Evolutionary conservation across 2,329 filamentous ascomycete species (phyloP).

Genomic region (Claviceps sp.): DNA sequence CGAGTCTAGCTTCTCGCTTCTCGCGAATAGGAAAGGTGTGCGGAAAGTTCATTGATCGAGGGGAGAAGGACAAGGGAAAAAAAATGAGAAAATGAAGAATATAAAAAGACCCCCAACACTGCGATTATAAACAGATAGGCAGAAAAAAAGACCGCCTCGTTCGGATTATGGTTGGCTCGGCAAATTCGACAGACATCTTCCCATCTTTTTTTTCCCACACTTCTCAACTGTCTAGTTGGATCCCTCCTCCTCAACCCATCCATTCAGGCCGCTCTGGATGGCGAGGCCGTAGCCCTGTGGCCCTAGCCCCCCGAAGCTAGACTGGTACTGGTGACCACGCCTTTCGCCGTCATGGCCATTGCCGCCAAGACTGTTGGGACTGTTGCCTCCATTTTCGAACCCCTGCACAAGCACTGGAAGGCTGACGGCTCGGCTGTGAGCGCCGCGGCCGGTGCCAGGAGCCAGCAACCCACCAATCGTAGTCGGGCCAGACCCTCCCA

Average conservation of each 20-base stretch:
- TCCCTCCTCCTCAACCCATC: slow-evolving; percentile 56
- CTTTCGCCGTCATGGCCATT: slow-evolving; percentile 38
- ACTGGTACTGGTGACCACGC: slow-evolving; percentile 53
- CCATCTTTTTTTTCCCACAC: not conserved
- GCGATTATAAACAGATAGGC: not conserved
- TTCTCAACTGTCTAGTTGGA: slow-evolving; percentile 32
- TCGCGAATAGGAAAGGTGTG: not conserved
- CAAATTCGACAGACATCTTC: not conserved
- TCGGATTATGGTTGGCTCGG: not conserved
- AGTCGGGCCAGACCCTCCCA: slow-evolving; percentile 42
- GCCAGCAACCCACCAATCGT: slow-evolving; percentile 68
- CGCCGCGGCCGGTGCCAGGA: slow-evolving; percentile 47
- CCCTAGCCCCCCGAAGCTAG: slow-evolving; percentile 48
- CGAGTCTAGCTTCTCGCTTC: not conserved
- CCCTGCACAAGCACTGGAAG: slow-evolving; percentile 59
- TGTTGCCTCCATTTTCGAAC: slow-evolving; percentile 46
- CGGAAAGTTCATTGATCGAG: not conserved
- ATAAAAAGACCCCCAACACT: not conserved
- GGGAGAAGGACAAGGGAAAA: slow-evolving; percentile 6
- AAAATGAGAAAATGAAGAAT: slow-evolving; percentile 14
- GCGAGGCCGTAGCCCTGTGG: slow-evolving; percentile 44
- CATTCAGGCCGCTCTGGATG: slow-evolving; percentile 50
- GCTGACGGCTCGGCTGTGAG: slow-evolving; percentile 74
- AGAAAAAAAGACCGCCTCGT: slow-evolving; percentile 13
- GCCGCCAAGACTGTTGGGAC: slow-evolving; percentile 34